These are phyloP conservation scores for Diutina neorugosa DNA, from an alignment of 1,139 yeast species.

Conservation along the genomic window DNA sequence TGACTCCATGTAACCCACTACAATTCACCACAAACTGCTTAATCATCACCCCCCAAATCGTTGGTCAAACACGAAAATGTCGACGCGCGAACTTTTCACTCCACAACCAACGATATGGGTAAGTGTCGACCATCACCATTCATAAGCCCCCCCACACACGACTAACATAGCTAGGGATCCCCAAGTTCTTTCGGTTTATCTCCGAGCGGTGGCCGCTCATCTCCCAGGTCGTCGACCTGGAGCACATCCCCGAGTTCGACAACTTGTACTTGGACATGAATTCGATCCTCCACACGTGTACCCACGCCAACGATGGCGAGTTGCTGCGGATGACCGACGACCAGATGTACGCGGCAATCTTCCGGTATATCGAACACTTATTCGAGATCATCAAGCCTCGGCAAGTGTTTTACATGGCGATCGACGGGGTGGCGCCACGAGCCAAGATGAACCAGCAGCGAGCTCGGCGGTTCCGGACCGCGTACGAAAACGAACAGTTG, in stretches of 20 bases:
- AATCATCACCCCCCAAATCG: no score
- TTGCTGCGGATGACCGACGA: conserved; percentile 93
- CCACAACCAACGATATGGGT: neutral
- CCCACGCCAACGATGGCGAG: conserved; percentile 79
- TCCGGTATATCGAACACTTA: conserved; percentile 81
- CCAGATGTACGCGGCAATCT: conserved; percentile 86
- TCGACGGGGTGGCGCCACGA: conserved; percentile 98
- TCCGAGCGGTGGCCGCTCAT: conserved; percentile 91
- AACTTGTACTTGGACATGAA: conserved; percentile 91
- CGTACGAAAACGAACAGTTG: conserved; percentile 40
- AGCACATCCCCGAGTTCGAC: conserved; percentile 93
- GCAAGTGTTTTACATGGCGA: conserved; percentile 84
- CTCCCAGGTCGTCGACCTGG: conserved; percentile 58
- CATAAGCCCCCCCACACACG: neutral
- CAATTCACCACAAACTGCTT: no score
- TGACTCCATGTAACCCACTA: no score
- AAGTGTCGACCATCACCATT: neutral
- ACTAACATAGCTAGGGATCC: conserved; percentile 51
- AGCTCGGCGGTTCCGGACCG: conserved; percentile 89
- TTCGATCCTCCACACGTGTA: conserved; percentile 95
- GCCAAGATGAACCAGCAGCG: conserved; percentile 99
- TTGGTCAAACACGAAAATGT: neutral
- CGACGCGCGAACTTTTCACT: neutral
- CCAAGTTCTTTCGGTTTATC: conserved; percentile 90
- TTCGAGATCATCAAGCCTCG: conserved; percentile 91